Evolutionary conservation across 169 alveolate genomes (phyloP).

Genomic region (Eimeria mitis): DNA sequence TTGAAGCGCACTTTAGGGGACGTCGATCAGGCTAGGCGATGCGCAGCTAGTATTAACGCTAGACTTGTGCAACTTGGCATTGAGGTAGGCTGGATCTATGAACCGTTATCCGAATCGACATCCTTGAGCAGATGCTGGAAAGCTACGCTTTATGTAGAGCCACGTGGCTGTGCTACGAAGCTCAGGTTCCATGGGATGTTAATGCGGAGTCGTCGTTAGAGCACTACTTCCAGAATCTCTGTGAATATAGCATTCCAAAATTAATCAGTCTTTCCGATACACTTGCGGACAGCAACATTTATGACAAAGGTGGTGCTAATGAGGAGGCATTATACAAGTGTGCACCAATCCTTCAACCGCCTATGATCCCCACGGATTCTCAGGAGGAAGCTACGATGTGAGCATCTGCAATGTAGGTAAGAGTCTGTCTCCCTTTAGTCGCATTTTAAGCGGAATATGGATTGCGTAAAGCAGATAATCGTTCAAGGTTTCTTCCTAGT

Average conservation of each 20-base stretch:
- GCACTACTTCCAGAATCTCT: constrained; percentile 22
- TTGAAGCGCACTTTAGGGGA: constrained; percentile 7
- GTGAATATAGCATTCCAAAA: constrained; percentile 34
- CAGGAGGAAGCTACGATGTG: neutral
- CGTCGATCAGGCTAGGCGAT: constrained; percentile 49
- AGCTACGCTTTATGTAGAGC: no score
- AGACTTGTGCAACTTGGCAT: constrained; percentile 53
- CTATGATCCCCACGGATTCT: neutral
- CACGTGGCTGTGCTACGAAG: neutral
- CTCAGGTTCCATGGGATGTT: constrained; percentile 19
- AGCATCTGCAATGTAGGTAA: neutral
- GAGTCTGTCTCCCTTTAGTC: neutral
- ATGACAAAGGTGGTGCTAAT: neutral
- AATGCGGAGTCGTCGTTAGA: constrained; percentile 33
- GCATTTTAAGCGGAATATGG: neutral
- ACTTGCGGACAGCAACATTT: neutral
- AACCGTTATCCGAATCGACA: neutral
- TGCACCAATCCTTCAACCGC: neutral
- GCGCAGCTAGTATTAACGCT: constrained; percentile 37
- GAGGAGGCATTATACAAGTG: neutral
- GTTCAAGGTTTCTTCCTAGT: neutral
- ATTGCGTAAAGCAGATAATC: no score
- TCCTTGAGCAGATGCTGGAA: neutral
- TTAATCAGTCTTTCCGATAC: neutral
- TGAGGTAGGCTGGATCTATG: constrained; percentile 24